Percentiles rank a stretch among this genome's conserved stretches.
These are phyloP conservation scores for Pythium dissotocum DNA, from an alignment of 352 stramenopile species.

Conservation along the genomic window DNA sequence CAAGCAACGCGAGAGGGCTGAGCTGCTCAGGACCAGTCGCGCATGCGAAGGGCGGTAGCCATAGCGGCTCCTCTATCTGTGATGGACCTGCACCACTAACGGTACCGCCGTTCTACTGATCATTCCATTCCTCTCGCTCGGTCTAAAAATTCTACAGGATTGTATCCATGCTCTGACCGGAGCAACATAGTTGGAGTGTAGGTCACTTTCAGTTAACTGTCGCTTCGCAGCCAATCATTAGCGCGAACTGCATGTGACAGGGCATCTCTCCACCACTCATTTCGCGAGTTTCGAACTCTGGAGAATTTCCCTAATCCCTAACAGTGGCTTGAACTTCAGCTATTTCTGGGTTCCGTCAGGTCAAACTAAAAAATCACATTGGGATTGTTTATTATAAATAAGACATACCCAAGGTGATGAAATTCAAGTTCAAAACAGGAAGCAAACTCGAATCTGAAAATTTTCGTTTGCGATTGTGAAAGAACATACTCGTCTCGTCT, in stretches of 20 bases:
- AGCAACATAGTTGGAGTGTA: neutral
- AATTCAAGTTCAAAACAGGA: neutral
- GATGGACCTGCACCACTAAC: neutral
- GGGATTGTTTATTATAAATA: neutral
- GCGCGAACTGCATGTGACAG: conserved; percentile 25
- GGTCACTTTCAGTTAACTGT: conserved; percentile 10
- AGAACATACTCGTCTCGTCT: conserved; percentile 9
- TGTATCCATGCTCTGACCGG: neutral
- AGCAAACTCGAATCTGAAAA: neutral
- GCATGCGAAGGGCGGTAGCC: neutral
- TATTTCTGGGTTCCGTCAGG: conserved; percentile 15
- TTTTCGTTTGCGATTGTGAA: neutral
- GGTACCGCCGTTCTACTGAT: neutral
- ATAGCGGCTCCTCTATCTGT: neutral
- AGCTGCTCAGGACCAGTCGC: neutral
- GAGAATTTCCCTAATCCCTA: conserved; percentile 3
- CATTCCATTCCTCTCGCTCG: no score
- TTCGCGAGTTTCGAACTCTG: conserved; percentile 3
- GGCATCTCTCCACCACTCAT: conserved; percentile 29
- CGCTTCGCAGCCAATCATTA: conserved; percentile 25
- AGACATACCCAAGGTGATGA: no score
- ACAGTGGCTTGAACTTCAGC: conserved; percentile 29
- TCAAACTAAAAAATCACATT: conserved; percentile 3
- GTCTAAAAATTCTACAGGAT: neutral
- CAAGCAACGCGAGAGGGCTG: neutral